phyloP scores from a whole-genome alignment of 2,329 filamentous ascomycete species.

The Aspergillus vadensis region DNA sequence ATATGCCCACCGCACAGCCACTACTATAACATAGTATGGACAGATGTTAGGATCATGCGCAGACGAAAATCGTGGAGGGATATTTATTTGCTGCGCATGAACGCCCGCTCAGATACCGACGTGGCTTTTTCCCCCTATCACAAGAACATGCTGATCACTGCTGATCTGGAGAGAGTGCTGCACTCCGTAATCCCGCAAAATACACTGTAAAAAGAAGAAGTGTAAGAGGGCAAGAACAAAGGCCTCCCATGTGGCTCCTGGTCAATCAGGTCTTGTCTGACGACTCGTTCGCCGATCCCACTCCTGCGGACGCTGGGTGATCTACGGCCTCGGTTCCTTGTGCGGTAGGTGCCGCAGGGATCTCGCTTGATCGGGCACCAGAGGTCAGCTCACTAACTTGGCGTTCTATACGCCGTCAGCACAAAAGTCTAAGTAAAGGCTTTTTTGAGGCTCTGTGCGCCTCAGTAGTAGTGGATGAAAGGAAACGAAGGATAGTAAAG shows the following conservation, averaged over 20 bases:
- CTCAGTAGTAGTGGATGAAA: not conserved
- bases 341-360: conserved; percentile 8
- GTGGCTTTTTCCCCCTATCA: not conserved
- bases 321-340: conserved; percentile 13
- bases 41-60: not conserved
- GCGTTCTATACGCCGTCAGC: conserved; percentile 27
- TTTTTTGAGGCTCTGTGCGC: not conserved
- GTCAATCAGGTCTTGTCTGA: conserved; percentile 26
- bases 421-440: conserved; percentile 1
- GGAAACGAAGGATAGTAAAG: not conserved
- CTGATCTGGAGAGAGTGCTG: not conserved
- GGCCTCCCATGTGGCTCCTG: not conserved
- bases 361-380: conserved; percentile 9
- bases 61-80: not conserved
- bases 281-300: conserved; percentile 21
- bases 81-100: not conserved
- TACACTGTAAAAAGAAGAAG: too few relatives aligned
- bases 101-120: not conserved
- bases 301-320: conserved; percentile 13
- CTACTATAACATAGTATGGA: not conserved
- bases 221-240: too few relatives aligned
- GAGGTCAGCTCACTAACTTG: conserved; percentile 34
- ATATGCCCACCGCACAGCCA: not conserved
- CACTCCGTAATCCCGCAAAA: too few relatives aligned
- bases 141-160: conserved; percentile 5